Base-by-base conservation (phyloP, 2,329 filamentous ascomycete genomes). In the Beauveria varroae region DNA sequence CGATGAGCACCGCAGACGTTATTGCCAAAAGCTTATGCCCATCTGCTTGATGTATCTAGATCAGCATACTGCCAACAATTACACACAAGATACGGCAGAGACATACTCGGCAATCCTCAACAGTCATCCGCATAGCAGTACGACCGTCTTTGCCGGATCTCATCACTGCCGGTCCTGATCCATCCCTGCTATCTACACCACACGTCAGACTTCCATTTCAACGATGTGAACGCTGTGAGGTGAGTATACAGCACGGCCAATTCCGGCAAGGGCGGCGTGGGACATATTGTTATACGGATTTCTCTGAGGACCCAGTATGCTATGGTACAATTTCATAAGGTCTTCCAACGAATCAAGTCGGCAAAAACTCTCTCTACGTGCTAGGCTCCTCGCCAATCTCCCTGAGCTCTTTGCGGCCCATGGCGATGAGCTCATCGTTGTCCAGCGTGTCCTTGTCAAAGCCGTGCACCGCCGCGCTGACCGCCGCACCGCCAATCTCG, bases 241-340 rank as follows among this genome's bases (percentile, higher is more conserved):
- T 65, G 65, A 57, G 77, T 69, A 1, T 79, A 76, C 59, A 71
- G 74, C 9, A 70, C 74, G 65, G 75, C 80, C 5, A 71, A 70
- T 18, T 68, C 67, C 1, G 71, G 74, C 1, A 78, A 76, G 61
- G 78, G 78, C 0, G 78, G 78, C 0, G 50, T 79, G n/a, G 79
- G 78, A 22, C 76, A 75, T 63, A 63, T 76, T 37, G 72, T 81
- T 0, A 68, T 81, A 18, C 73, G 70, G 60, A 68, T 78, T 78
- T 60, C 63, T 63, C 9, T 70, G 60, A 68, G 34, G 14, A 6
- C 10, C 30, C 8, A 51, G 8, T 5, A 47, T 24, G 5, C 12
- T 24, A 47, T 9, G 22, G 2, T 4, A 2, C 9, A 52, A 5
- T 51, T 8, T 2, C 3, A 40, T 5, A 7, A 28, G 3, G 14